Percentiles rank a stretch among this genome's conserved stretches.
Evolutionary conservation across 2,329 filamentous ascomycete genomes (phyloP).

Genomic region (Trichoderma breve): DNA sequence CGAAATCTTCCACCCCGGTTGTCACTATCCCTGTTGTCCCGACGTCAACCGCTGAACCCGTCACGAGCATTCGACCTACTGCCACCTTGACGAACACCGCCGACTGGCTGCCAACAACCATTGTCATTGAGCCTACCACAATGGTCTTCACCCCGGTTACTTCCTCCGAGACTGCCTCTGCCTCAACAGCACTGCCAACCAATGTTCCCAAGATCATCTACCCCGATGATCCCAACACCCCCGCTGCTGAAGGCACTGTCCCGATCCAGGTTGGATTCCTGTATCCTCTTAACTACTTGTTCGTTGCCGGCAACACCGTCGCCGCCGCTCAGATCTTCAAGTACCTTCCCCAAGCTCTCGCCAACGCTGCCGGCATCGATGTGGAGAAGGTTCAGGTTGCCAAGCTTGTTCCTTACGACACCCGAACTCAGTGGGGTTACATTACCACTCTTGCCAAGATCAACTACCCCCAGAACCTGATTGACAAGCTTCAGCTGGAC

Average conservation of each 20-base stretch:
- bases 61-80: slow-evolving; percentile 44
- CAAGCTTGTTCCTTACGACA: slow-evolving; percentile 74
- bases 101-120: slow-evolving; percentile 58
- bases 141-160: slow-evolving; percentile 35
- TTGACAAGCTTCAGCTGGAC: slow-evolving; percentile 66
- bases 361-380: slow-evolving; percentile 59
- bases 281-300: slow-evolving; percentile 77
- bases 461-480: slow-evolving; percentile 69
- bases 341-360: slow-evolving; percentile 69
- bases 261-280: slow-evolving; percentile 84
- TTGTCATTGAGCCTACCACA: slow-evolving; percentile 53
- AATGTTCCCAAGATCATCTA: slow-evolving; percentile 73
- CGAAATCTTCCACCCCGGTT: slow-evolving; percentile 1
- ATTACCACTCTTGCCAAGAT: slow-evolving; percentile 71
- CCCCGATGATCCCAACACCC: slow-evolving; percentile 56
- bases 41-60: slow-evolving; percentile 22
- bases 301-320: slow-evolving; percentile 68
- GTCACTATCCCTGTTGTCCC: slow-evolving; percentile 1
- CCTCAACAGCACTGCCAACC: slow-evolving; percentile 57
- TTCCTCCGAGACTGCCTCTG: slow-evolving; percentile 40
- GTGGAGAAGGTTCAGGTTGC: slow-evolving; percentile 61
- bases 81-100: slow-evolving; percentile 44
- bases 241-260: slow-evolving; percentile 61
- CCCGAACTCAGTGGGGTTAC: slow-evolving; percentile 65
- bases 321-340: slow-evolving; percentile 84